phyloP scores from a whole-genome alignment of 345 rosid genomes.

The Gossypium arboreum region DNA sequence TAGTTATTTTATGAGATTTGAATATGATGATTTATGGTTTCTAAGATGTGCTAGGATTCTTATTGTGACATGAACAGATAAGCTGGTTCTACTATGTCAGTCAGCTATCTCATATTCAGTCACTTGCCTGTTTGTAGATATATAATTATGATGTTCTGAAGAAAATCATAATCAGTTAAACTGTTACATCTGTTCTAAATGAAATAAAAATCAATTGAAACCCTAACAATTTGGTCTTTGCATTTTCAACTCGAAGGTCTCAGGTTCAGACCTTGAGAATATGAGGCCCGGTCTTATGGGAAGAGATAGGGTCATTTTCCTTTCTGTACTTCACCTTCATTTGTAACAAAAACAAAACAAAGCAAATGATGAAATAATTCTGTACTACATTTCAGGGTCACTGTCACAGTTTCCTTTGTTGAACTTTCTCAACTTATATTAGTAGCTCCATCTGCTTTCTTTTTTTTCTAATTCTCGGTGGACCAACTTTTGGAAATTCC shows the following conservation, averaged over 20 bases:
- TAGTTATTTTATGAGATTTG: not conserved
- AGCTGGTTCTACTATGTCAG: not conserved
- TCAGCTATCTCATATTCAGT: not conserved
- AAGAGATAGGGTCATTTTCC: not conserved
- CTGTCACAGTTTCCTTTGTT: not conserved
- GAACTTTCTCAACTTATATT: not conserved
- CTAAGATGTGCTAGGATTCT: not conserved
- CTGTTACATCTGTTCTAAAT: not conserved
- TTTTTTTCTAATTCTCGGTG: not conserved
- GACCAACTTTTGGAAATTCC: not conserved
- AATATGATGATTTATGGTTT: not conserved
- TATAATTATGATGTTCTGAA: not conserved
- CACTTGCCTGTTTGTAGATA: not conserved
- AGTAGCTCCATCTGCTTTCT: not conserved
- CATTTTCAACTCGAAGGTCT: not conserved
- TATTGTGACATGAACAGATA: not conserved
- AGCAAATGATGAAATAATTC: not conserved
- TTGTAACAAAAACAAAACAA: not conserved
- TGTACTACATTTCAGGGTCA: not conserved
- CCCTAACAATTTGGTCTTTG: not conserved
- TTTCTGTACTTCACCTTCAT: not conserved
- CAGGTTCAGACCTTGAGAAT: not conserved
- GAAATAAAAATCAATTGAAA: conserved; percentile 1
- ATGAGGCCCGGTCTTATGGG: not conserved
- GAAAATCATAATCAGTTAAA: not conserved